phyloP scores from a whole-genome alignment of 192 early-diverging fungal genomes.

The Backusella australiensis region DNA sequence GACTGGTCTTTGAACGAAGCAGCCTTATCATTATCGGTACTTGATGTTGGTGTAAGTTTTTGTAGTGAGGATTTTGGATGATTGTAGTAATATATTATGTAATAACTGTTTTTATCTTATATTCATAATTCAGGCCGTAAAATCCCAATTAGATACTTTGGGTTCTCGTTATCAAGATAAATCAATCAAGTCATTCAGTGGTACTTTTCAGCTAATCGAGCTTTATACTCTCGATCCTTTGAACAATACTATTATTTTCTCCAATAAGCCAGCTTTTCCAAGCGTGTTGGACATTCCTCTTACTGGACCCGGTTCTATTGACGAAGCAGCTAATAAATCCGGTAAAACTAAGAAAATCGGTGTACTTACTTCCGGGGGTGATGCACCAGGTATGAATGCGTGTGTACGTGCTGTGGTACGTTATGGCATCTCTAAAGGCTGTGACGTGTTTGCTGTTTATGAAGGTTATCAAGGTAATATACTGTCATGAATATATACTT shows the following conservation, averaged over 20 bases:
- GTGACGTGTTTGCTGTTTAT: conserved; percentile 88
- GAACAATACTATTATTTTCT: conserved; percentile 78
- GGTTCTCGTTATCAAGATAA: conserved; percentile 39
- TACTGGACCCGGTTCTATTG: background rate
- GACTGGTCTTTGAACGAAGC: conserved; percentile 18
- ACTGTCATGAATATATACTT: background rate
- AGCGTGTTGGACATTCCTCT: background rate
- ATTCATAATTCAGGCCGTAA: conserved; percentile 29
- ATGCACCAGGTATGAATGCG: conserved; percentile 97
- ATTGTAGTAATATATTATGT: background rate
- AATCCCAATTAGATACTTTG: conserved; percentile 28
- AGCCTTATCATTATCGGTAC: conserved; percentile 3
- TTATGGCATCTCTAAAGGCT: conserved; percentile 76
- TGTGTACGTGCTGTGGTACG: conserved; percentile 89
- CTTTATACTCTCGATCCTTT: conserved; percentile 75
- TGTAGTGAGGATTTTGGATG: background rate
- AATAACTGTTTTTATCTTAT: background rate
- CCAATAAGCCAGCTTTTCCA: conserved; percentile 43
- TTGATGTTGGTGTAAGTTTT: conserved; percentile 19
- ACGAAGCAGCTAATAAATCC: background rate
- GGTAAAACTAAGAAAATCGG: conserved; percentile 65
- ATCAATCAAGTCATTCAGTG: conserved; percentile 16
- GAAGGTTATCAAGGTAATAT: conserved; percentile 88
- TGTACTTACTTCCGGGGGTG: conserved; percentile 89
- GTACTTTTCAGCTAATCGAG: conserved; percentile 25